Base-by-base conservation (phyloP, 2,329 filamentous ascomycete genomes). In the Cordyceps pruinosa region DNA sequence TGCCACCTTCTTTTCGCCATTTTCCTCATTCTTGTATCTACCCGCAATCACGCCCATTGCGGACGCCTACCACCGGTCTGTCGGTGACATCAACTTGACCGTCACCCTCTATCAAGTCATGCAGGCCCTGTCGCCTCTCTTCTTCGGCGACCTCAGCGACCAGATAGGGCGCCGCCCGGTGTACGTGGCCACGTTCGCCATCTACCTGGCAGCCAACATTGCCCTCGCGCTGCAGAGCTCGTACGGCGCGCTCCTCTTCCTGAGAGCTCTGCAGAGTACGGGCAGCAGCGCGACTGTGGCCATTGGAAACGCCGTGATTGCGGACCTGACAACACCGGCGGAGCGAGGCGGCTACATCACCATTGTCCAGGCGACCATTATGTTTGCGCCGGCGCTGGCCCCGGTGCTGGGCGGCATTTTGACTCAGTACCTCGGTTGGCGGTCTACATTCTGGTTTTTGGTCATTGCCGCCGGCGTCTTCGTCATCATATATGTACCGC, bases 391-490 rank as follows among this genome's bases (percentile, higher is more conserved):
- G 7, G 68, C 70, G 1, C 51, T 75, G 32, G 73, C 76, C 0
- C 81, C 83, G 0, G 72, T 82, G 3, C 65, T 84, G 7, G 80
- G 81, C 5, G 82, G 81, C 2, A 61, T 81, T 1, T 65, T 85
- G 25, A 72, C 72, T 9, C 71, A 80, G 56, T 79, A 72, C 55
- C 67, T 79, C 0, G 78, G 78, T 3, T 84, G 81, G 81, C 69
- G 75, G 51, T 74, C 73, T 26, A 77, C 77, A 13, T 84, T 84
- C 62, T 83, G 79, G 78, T 81, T 82, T 46, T 65, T 84, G n/a
- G 68, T 74, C 6, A 80, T 83, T 39, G 61, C 61, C 1, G 64
- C 62, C 2, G 67, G 65, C 1, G 69, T 72, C 1, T 69, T 76
- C 1, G 64, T 78, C 3, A 37, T 73, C 4, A 58, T 77, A 1